These are phyloP conservation scores for Aspergillus intermedius DNA, from an alignment of 2,329 filamentous ascomycete genomes.

Conservation along the genomic window DNA sequence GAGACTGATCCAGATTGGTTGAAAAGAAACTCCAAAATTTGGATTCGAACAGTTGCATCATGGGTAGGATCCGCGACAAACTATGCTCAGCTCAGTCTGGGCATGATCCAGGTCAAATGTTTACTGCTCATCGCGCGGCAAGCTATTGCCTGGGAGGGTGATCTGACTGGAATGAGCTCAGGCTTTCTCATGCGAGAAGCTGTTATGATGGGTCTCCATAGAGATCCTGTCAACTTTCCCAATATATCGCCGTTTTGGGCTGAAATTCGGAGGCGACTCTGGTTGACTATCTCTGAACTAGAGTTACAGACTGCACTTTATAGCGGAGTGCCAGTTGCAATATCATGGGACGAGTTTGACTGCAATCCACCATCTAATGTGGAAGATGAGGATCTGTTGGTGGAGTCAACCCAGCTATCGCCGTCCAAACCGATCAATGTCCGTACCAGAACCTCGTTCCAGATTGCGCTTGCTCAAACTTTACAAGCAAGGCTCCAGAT, in stretches of 20 bases:
- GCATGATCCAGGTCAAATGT: conserved; percentile 5
- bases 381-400: conserved; percentile 4
- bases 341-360: conserved; percentile 3
- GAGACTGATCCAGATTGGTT: background rate
- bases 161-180: conserved; percentile 1
- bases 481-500: background rate
- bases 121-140: conserved; percentile 2
- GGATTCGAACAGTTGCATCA: background rate
- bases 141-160: conserved; percentile 1
- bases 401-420: background rate
- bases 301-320: background rate
- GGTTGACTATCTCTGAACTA: background rate
- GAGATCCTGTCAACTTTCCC: conserved; percentile 2
- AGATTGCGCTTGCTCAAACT: background rate
- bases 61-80: background rate
- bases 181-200: conserved; percentile 2
- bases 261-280: background rate
- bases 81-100: conserved; percentile 1
- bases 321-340: background rate
- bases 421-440: background rate
- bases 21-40: background rate
- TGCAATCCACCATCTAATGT: conserved; percentile 4
- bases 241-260: conserved; percentile 1
- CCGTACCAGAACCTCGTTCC: background rate
- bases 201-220: conserved; percentile 5